Conservation (phyloP, 2,329 filamentous ascomycete species). For the Aspergillus quadrilineatus region DNA sequence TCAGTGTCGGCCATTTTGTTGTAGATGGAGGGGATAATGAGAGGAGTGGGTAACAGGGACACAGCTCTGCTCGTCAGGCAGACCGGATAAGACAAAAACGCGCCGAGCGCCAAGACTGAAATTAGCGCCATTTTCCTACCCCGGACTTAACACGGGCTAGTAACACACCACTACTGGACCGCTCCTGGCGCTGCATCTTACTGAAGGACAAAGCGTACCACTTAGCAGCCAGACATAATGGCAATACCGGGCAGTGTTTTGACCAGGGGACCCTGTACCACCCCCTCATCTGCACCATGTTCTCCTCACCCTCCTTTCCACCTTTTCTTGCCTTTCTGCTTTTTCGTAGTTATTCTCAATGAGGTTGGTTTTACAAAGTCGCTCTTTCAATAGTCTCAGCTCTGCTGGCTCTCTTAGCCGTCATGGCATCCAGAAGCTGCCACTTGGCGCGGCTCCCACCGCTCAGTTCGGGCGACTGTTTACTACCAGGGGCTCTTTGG, state of each 20-base stretch:
- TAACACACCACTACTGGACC: not conserved
- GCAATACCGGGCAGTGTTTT: not conserved
- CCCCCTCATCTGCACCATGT: constrained; percentile 8
- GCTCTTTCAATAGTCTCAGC: constrained; percentile 28
- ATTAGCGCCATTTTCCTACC: not conserved
- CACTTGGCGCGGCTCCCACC: constrained; percentile 8
- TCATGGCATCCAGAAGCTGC: constrained; percentile 12
- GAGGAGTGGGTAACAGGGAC: not conserved
- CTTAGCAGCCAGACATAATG: not conserved
- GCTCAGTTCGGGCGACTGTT: constrained; percentile 1
- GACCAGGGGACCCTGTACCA: not conserved
- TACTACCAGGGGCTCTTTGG: not conserved
- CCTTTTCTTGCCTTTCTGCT: not conserved
- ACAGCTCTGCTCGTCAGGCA: not conserved
- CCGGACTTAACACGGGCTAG: not conserved
- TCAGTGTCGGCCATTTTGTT: constrained; percentile 75
- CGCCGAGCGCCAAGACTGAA: not conserved
- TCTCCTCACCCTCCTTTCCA: not conserved
- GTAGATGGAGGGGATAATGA: not conserved
- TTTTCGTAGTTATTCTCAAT: constrained; percentile 11
- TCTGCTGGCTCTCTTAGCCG: constrained; percentile 24
- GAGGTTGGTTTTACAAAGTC: constrained; percentile 22
- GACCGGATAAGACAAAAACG: not conserved
- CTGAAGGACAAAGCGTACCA: not conserved
- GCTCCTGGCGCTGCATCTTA: not conserved